Percentiles rank a stretch among this genome's conserved stretches.
Evolutionary conservation across 805 yeast species (phyloP).

Genomic region (Candida alai): DNA sequence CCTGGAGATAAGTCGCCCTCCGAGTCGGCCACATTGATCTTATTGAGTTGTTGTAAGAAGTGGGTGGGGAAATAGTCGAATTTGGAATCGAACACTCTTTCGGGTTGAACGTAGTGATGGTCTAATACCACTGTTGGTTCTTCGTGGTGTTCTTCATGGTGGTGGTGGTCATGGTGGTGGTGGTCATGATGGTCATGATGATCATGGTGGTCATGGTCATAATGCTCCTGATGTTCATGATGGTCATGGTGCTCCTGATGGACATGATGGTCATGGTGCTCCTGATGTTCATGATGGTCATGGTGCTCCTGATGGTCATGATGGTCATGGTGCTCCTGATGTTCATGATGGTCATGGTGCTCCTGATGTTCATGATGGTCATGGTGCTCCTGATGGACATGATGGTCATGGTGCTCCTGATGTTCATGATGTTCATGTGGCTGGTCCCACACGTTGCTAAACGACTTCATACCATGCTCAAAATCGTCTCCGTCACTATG

Average conservation of each 20-base stretch:
- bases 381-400: slow-evolving; percentile 3
- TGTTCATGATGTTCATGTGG: slow-evolving; percentile 4
- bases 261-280: not conserved
- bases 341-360: slow-evolving; percentile 1
- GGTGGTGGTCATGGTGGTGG: not conserved
- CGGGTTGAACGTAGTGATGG: slow-evolving; percentile 20
- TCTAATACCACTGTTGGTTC: slow-evolving; percentile 5
- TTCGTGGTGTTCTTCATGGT: not conserved
- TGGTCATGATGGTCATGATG: not conserved
- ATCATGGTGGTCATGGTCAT: slow-evolving; percentile 1
- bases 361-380: slow-evolving; percentile 1
- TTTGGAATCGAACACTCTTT: slow-evolving; percentile 26
- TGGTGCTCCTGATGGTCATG: not conserved
- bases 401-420: slow-evolving; percentile 1
- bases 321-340: not conserved
- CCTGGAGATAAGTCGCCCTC: not conserved
- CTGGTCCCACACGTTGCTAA: slow-evolving; percentile 28
- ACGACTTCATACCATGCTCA: slow-evolving; percentile 14
- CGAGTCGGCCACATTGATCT: slow-evolving; percentile 4
- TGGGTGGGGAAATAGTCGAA: slow-evolving; percentile 30
- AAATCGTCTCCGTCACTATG: slow-evolving; percentile 7
- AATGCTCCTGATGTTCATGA: slow-evolving; percentile 1
- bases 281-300: not conserved
- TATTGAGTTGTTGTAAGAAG: slow-evolving; percentile 12
- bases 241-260: slow-evolving; percentile 4